These are phyloP conservation scores for Apophysomyces ossiformis DNA, from an alignment of 371 early-diverging fungal species.

Conservation along the genomic window DNA sequence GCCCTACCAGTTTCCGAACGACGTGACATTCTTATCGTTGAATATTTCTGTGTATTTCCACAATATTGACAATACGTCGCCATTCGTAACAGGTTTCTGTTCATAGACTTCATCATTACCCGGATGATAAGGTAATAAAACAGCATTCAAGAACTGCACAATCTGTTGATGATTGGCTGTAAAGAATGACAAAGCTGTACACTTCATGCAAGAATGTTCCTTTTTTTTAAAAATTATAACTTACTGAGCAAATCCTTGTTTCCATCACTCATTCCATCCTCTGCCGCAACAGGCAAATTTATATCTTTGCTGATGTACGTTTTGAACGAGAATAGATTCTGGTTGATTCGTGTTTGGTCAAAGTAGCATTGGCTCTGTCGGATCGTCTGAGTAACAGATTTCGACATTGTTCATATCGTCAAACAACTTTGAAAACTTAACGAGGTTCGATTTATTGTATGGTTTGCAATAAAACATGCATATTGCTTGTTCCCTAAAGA, in stretches of 20 bases:
- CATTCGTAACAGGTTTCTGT: slow-evolving; percentile 12
- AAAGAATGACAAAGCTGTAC: no score
- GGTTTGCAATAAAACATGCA: slow-evolving; percentile 12
- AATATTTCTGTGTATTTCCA: slow-evolving; percentile 18
- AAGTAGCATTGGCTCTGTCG: slow-evolving; percentile 6
- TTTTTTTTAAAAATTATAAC: no score
- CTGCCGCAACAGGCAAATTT: background rate
- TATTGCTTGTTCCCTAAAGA: slow-evolving; percentile 4
- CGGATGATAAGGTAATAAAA: slow-evolving; percentile 3
- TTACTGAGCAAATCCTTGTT: no score
- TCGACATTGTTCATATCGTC: slow-evolving; percentile 10
- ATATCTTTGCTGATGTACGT: slow-evolving; percentile 10
- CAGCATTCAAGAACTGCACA: no score
- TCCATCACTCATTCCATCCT: background rate
- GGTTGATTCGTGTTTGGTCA: no score
- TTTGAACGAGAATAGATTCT: no score
- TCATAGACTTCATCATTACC: slow-evolving; percentile 1
- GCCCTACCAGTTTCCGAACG: slow-evolving; percentile 20
- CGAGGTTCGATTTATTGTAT: slow-evolving; percentile 5
- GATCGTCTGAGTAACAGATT: slow-evolving; percentile 14
- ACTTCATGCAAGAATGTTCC: no score
- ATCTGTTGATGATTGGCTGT: no score
- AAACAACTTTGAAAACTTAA: slow-evolving; percentile 1
- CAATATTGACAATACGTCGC: slow-evolving; percentile 14
- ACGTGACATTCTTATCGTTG: slow-evolving; percentile 20